Evolutionary conservation across 1,284 basidiomycete species (phyloP).

Genomic region (Marasmius fiardii): DNA sequence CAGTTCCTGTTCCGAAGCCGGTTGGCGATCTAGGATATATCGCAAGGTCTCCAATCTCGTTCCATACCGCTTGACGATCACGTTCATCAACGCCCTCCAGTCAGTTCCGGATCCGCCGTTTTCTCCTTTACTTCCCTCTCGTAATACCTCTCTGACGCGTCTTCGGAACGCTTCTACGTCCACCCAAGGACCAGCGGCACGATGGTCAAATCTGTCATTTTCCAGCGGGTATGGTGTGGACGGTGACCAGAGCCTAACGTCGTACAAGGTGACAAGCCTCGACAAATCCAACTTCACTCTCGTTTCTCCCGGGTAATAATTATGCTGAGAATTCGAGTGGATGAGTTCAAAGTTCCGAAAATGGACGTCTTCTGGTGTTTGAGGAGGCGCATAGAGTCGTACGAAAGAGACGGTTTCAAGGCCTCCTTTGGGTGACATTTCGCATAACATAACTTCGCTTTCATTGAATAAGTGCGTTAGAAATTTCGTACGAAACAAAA

Average conservation of each 20-base stretch:
- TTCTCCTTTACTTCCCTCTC: constrained; percentile 1
- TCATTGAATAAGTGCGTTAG: not conserved
- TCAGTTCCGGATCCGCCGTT: constrained; percentile 35
- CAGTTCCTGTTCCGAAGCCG: constrained; percentile 15
- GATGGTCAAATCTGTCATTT: constrained; percentile 30
- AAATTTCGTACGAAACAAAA: not conserved
- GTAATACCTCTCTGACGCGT: constrained; percentile 22
- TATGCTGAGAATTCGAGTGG: constrained; percentile 37
- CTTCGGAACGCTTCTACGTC: constrained; percentile 16
- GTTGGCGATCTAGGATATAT: constrained; percentile 25
- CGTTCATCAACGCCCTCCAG: constrained; percentile 38
- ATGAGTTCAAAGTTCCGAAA: constrained; percentile 24
- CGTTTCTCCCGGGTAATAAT: constrained; percentile 39
- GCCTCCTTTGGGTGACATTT: constrained; percentile 33
- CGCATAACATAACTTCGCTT: constrained; percentile 52
- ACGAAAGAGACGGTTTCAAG: constrained; percentile 33
- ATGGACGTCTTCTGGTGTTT: constrained; percentile 10
- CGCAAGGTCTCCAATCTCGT: constrained; percentile 38
- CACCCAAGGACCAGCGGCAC: constrained; percentile 22
- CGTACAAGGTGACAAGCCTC: constrained; percentile 42
- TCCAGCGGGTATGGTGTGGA: constrained; percentile 17
- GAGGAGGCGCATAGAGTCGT: constrained; percentile 11
- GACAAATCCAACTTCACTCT: constrained; percentile 38
- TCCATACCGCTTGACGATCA: constrained; percentile 39
- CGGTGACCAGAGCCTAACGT: constrained; percentile 32